A percentile compares a stretch with the other conserved stretches of the same genome.
These are phyloP conservation scores for Penicillium palitans DNA, from an alignment of 2,329 filamentous ascomycete genomes.

Conservation along the genomic window DNA sequence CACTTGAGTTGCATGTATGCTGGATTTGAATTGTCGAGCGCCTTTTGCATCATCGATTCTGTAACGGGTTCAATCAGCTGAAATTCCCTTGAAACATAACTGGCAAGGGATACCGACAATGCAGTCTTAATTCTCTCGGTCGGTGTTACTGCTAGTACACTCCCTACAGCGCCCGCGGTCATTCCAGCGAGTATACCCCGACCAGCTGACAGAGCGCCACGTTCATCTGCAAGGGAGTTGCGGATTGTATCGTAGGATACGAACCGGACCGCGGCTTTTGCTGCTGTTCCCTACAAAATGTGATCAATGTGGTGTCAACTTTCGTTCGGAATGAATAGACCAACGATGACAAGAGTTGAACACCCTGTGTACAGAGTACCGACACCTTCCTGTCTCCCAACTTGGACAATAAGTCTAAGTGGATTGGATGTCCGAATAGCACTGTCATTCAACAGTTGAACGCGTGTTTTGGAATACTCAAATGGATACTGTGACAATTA, in stretches of 20 bases:
- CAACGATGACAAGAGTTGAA: conserved; percentile 55
- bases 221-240: neutral
- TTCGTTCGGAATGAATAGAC: neutral
- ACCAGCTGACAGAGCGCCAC: no score
- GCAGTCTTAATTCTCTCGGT: no score
- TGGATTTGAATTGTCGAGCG: no score
- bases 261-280: neutral
- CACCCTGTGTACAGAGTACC: conserved; percentile 64
- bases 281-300: neutral
- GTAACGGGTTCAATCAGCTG: no score
- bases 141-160: no score
- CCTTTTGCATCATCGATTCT: no score
- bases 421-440: conserved; percentile 16
- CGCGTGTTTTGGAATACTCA: conserved; percentile 61
- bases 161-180: no score
- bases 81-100: no score
- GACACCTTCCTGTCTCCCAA: conserved; percentile 58
- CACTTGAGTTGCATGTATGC: no score
- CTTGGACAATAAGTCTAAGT: conserved; percentile 51
- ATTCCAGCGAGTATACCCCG: no score
- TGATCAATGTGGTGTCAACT: neutral
- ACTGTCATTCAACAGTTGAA: conserved; percentile 16
- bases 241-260: neutral
- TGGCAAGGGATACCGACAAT: no score
- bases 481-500: conserved; percentile 55